Conservation (phyloP, 2,329 filamentous ascomycete species). For the Rhynchosporium secalis region DNA sequence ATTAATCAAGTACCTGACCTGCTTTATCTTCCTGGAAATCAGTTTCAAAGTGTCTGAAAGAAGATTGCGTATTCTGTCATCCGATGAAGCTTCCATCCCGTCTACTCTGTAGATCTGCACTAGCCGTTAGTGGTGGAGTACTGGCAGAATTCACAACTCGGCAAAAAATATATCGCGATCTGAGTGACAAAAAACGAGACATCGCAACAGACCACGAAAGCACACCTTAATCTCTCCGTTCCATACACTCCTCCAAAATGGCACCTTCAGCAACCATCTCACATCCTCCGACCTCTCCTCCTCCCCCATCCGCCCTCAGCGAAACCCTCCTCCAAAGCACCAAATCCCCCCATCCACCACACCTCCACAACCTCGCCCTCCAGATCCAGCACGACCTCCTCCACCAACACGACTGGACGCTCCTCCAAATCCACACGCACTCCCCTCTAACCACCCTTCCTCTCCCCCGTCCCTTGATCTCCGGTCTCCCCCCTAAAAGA, state of each 20-base stretch:
- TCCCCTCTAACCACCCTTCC: constrained; percentile 43
- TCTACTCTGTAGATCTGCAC: too few species aligned
- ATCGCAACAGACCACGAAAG: neutral
- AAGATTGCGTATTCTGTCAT: neutral
- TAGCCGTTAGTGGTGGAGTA: neutral
- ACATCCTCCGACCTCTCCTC: constrained; percentile 12
- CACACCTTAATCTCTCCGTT: neutral
- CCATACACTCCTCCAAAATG: neutral
- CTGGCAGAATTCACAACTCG: neutral
- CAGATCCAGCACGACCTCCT: constrained; percentile 70
- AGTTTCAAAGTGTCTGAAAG: too few species aligned
- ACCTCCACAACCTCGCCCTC: constrained; percentile 52
- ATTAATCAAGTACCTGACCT: too few species aligned
- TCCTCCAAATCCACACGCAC: constrained; percentile 54
- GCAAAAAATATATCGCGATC: neutral
- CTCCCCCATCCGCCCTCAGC: constrained; percentile 30
- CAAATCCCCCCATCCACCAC: constrained; percentile 32
- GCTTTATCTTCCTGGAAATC: too few species aligned
- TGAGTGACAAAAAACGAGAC: neutral
- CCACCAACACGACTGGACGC: constrained; percentile 74
- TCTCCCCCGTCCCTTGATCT: constrained; percentile 64
- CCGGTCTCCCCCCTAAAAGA: constrained; percentile 69
- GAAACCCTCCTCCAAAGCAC: constrained; percentile 33
- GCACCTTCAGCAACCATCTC: constrained; percentile 18
- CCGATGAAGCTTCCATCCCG: neutral